Base-by-base conservation (phyloP, 2,329 filamentous ascomycete genomes). In the Xenosphaeropsis pyriputrescens region DNA sequence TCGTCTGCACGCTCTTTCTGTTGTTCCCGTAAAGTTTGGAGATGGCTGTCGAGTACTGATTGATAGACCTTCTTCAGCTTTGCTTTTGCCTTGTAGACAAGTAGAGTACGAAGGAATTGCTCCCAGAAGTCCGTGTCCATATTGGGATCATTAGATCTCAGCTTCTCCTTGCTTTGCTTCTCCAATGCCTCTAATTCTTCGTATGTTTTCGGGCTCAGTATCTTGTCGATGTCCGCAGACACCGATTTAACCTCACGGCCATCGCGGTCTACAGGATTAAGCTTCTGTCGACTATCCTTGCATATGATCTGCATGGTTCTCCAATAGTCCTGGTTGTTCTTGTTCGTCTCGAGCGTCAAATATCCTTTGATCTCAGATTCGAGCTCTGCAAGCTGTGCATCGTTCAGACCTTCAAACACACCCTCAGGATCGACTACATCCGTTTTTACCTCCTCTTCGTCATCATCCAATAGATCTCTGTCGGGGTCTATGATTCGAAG, bases 51-150 rank as follows among this genome's bases (percentile, higher is more conserved):
- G 44, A 81, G 70, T 43, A 95, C 82, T 11, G 74, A 74, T 46
- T 84, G 75, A 46, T 79, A 88, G 13, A 95, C 77, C 43, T 74
- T 78, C 47, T 76, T 77, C 38, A 98, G 62, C 56, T 80, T 85
- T 2, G 86, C 85, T 56, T 84, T 86, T 26, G 91, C 85, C 62
- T 96, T 96, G 77, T 85, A 95, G 1, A 94, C 76, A 6, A 82
- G 67, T 44, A 98, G 64, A 53, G 79, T 93, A 47, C 79, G 78
- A 43, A 98, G 66, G 13, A 98, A 67, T 54, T 94, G 85, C 54
- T 93, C 85, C 91, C 91, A 98, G 57, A 96, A 98, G 59, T 98
- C 91, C 2, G 83, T 85, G 57, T 98, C 91, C 47, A 98, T 89
- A 30, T 49, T 47, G 8, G 84, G 79, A 53, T 95, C 88, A 53